Evolutionary conservation across 208 protist species (phyloP), one percentile per base, ranked within the genome.

Genomic region (Crithidia bombi): DNA sequence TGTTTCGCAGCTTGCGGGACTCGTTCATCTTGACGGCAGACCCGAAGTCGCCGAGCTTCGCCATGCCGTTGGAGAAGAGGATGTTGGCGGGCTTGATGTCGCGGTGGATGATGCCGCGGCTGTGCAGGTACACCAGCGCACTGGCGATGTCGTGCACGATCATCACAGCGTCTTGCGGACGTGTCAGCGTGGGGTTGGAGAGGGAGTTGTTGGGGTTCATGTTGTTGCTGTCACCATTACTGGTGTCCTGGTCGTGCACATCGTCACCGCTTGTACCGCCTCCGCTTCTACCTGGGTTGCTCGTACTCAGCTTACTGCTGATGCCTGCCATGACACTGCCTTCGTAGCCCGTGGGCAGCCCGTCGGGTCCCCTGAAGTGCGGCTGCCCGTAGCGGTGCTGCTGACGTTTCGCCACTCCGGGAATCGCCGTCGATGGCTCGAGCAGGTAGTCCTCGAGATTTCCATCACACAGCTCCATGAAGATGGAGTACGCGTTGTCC

Each of bases 21-120:
- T 81, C 81, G 23, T 49, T 68, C 66, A 87, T 78, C 44, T 76
- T 73, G 30, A 82, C 83, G 0, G 90, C 90, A 1, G 73, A 79
- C 19, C 90, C 90, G 68, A 95, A 93, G 73, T 95, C 90, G 21
- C 58, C 87, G 44, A 95, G 68, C 73, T 95, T 95, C 19, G 86
- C 90, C 36, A 91, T 82, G 35, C 86, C 84, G 50, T 78, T 77
- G 3, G 70, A 44, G 65, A 95, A 93, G 39, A 95, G 73, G 32
- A 95, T 86, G 66, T 95, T 95, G 35, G 79, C 75, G 1, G 90
- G 87, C 59, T 95, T 95, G 62, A 95, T 86, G 58, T 95, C 90
- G 14, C 90, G 90, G 62, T 95, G 90, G 23, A 93, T 78, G 74
- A 93, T 86, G 65, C 76, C 79, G 64, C 79, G 75, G 36, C 73